Percentiles rank a stretch among this genome's conserved stretches.
These are phyloP conservation scores for Trapa incisa DNA, from an alignment of 345 rosid species.

Conservation along the genomic window DNA sequence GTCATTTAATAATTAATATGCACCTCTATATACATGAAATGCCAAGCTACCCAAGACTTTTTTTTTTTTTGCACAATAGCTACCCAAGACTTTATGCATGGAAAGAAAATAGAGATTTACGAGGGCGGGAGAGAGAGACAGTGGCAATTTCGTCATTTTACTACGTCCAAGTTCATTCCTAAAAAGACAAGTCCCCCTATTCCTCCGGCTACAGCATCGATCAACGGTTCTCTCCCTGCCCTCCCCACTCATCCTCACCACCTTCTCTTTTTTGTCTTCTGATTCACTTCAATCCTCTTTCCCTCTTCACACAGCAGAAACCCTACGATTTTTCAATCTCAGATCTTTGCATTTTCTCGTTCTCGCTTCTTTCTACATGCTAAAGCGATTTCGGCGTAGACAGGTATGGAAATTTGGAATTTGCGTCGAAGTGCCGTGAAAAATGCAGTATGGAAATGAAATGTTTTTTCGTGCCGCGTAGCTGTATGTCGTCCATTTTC, in stretches of 20 bases:
- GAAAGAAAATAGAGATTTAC: no score
- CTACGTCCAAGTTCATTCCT: no score
- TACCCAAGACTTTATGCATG: no score
- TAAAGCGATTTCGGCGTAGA: not conserved
- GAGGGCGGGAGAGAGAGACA: no score
- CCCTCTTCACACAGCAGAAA: not conserved
- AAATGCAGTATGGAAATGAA: not conserved
- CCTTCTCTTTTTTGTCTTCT: not conserved
- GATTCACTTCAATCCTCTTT: not conserved
- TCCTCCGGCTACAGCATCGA: constrained; percentile 8
- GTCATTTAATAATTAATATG: no score
- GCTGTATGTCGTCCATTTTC: not conserved
- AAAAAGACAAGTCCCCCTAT: not conserved
- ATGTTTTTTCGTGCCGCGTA: not conserved
- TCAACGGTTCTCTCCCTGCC: not conserved
- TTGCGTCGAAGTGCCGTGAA: not conserved
- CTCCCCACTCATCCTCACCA: not conserved
- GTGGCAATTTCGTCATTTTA: no score
- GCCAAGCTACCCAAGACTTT: no score
- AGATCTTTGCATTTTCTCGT: not conserved
- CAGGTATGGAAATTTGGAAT: not conserved
- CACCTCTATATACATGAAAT: no score
- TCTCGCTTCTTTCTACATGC: not conserved
- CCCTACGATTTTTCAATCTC: not conserved
- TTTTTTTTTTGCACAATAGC: no score